Base-by-base conservation (phyloP, 495 filamentous ascomycete genomes). In the Penicillium cataractarum region DNA sequence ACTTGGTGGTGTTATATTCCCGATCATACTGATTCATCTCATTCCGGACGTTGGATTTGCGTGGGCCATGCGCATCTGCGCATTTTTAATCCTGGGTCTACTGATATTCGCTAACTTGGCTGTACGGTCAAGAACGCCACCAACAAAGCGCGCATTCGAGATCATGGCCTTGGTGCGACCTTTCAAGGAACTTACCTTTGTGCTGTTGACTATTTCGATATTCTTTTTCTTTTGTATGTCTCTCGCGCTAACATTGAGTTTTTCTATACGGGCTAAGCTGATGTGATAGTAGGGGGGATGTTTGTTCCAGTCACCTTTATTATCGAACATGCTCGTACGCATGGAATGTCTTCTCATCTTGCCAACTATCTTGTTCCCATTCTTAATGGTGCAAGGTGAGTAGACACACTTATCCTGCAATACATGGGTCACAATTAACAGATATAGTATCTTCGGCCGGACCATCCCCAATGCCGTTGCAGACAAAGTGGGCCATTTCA, bases 401-500 rank as follows among this genome's bases (percentile, higher is more conserved):
- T 33, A 33, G 7, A 6, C 10, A 33, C 4, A 5, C 4, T 9
- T 6, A 33, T 33, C 10, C 1, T 6, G 8, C 7, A 7, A 3
- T 33, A 1, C 1, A 33, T 8, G 32, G 32, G 7, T 7, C 32
- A 9, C 32, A 33, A 3, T 54, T 55, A 56, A 64, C 64, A 55
- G 65, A 57, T 26, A 58, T 29, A 80, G 84, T 44, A 77, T 90
- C 54, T 80, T 89, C 49, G 89, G 90, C 5, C 83, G 90, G 24
- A 89, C 87, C 55, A 62, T 89, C 6, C 88, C 89, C 4, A 86
- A 85, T 35, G 80, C 80, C 60, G 42, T 87, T n/a, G 89, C 84
- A 27, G 90, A 92, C 72, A 82, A 80, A 60, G 22, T 86, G 37
- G 90, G 90, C 1, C 81, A 84, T 21, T 91, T 83, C 78, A 92